Evolutionary conservation across 345 rosid species (phyloP).

Genomic region (Odontarrhena argentea): DNA sequence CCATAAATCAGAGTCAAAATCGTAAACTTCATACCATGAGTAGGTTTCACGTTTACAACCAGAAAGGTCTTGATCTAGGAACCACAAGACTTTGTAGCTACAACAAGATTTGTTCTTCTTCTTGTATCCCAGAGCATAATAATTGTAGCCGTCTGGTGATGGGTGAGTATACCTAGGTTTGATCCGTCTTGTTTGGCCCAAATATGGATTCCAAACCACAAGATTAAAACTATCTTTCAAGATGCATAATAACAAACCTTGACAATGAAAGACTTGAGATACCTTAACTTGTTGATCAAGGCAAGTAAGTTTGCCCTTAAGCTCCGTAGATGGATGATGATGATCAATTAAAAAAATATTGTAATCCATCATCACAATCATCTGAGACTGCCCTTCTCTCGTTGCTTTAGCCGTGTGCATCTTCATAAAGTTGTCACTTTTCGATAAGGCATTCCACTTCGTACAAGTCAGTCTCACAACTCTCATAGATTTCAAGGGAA

Average conservation of each 20-base stretch:
- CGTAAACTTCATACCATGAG: background rate
- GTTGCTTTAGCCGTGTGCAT: background rate
- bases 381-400: background rate
- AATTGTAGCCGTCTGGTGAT: background rate
- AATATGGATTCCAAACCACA: conserved; percentile 15
- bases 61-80: background rate
- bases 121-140: background rate
- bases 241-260: background rate
- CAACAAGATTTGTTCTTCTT: background rate
- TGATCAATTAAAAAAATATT: background rate
- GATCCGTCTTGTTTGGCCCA: background rate
- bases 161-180: background rate
- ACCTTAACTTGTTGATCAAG: background rate
- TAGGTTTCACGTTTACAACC: background rate
- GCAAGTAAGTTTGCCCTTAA: background rate
- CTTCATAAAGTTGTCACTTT: background rate
- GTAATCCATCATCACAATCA: background rate
- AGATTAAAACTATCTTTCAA: background rate
- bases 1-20: conserved; percentile 3
- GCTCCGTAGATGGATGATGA: background rate
- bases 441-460: background rate
- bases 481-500: background rate
- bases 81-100: background rate
- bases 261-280: background rate
- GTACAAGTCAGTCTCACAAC: background rate